A percentile compares a stretch with the other conserved stretches of the same genome.
Evolutionary conservation across 306 rosid genomes (phyloP).

Genomic region (Sicyos edulis): DNA sequence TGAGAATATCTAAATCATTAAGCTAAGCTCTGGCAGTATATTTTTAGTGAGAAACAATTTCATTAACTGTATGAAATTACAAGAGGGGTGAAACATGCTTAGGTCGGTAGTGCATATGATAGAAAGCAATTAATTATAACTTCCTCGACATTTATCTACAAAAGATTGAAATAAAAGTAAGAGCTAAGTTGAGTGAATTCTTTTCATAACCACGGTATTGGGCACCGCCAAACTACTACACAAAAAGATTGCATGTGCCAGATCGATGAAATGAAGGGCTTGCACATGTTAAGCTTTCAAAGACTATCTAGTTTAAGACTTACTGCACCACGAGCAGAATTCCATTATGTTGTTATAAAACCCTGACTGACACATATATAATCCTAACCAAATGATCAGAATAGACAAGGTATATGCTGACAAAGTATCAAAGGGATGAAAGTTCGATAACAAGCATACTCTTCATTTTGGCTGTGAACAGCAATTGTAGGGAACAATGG

Average conservation of each 20-base stretch:
- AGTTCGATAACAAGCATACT: slow-evolving; percentile 45
- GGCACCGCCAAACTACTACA: background rate
- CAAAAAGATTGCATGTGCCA: background rate
- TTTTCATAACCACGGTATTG: background rate
- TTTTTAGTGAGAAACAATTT: background rate
- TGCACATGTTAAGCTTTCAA: background rate
- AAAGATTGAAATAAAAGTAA: background rate
- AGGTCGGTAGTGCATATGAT: background rate
- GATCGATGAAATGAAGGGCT: background rate
- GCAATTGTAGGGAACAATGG: slow-evolving; percentile 87
- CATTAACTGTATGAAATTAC: background rate
- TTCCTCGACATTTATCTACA: background rate
- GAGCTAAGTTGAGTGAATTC: background rate
- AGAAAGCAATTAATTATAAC: background rate
- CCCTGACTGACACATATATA: background rate
- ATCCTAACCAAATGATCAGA: background rate
- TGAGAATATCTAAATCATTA: background rate
- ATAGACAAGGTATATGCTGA: background rate
- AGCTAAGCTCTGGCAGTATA: background rate
- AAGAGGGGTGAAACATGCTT: background rate
- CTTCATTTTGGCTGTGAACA: slow-evolving; percentile 97
- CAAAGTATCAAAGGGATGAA: slow-evolving; percentile 4
- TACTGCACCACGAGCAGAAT: background rate
- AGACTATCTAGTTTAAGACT: slow-evolving; percentile 1
- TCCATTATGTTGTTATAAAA: background rate